Evolutionary conservation across 176 grass and related monocot genomes (phyloP).

Genomic region (Oryza coarctata): DNA sequence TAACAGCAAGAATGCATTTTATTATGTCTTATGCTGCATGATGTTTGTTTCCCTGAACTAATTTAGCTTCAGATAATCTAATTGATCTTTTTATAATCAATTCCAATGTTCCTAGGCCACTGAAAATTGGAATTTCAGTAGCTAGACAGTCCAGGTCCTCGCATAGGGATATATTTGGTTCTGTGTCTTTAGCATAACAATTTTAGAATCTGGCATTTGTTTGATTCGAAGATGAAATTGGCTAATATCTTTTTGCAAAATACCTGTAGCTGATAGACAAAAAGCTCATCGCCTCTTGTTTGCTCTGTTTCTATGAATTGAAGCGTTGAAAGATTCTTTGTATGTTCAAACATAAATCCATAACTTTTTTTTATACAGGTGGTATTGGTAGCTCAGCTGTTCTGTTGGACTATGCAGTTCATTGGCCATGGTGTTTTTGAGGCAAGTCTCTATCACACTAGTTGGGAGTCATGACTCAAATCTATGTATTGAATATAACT

Average conservation of each 20-base stretch:
- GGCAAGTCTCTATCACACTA: slow-evolving; percentile 43
- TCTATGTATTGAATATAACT: not conserved
- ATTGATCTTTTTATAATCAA: not conserved
- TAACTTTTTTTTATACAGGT: slow-evolving; percentile 50
- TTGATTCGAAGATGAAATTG: not conserved
- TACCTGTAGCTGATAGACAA: not conserved
- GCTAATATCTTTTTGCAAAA: not conserved
- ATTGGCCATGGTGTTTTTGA: slow-evolving; percentile 95
- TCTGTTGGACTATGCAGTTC: slow-evolving; percentile 91
- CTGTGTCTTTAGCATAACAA: not conserved
- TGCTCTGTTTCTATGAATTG: not conserved
- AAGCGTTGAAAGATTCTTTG: not conserved
- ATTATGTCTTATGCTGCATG: not conserved
- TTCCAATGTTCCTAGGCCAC: not conserved
- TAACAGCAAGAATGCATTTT: not conserved
- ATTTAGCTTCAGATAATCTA: not conserved
- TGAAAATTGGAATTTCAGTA: not conserved
- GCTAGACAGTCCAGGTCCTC: not conserved
- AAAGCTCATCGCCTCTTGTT: not conserved
- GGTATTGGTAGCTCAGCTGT: slow-evolving; percentile 74
- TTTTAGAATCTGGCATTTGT: not conserved
- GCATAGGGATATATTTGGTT: not conserved
- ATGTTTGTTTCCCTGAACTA: not conserved
- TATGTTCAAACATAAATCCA: slow-evolving; percentile 10
- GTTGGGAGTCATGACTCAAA: not conserved